Evolutionary conservation across 306 rosid species (phyloP), one percentile per base, ranked within the genome.

Genomic region (Trifolium dubium): DNA sequence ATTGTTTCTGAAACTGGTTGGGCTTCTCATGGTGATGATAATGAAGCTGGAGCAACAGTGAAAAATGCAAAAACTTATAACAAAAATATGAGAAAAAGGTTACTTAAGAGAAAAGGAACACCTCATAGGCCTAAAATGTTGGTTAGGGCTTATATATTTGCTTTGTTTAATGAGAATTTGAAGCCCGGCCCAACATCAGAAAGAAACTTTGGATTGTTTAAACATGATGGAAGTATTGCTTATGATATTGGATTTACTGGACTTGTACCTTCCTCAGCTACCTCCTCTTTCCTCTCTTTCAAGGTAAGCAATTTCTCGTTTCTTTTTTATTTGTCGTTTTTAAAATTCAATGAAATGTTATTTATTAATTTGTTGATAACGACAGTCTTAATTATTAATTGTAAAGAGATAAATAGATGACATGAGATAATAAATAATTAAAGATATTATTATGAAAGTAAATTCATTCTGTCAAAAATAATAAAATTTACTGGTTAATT

Each of bases 1-100:
- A 84, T 95, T 44, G 96, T 95, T 34, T 88, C 97, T 0, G 97
- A 95, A 64, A 95, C 99, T 0, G 99, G 99, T 5, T 95, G 99
- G 98, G 99, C 93, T 4, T 95, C 99, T 7, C 66, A 6, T 0
- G 99, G 99, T 1, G 99, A 95, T 9, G 80, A 74, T 1, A 66
- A 81, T 35, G 99, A 95, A 55, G 90, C 91, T 0, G 99, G 98
- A 2, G 98, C 98, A 5, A 67, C 78, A 0, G 8, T 59, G 41
- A 18, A 81, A 6, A 82, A 90, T 79, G 99, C 98, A 2, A 80
- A 62, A 83, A 90, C 92, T 4, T 95, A 90, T 30, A 95, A 95
- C 40, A 47, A 62, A 0, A 92, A 88, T 39, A 29, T 95, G 84
- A 61, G 87, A 0, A 95, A 92, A 81, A 49, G 73, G 68, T 74